Base-by-base conservation (phyloP, 305 asterid genomes). In the Fraxinus greggii region DNA sequence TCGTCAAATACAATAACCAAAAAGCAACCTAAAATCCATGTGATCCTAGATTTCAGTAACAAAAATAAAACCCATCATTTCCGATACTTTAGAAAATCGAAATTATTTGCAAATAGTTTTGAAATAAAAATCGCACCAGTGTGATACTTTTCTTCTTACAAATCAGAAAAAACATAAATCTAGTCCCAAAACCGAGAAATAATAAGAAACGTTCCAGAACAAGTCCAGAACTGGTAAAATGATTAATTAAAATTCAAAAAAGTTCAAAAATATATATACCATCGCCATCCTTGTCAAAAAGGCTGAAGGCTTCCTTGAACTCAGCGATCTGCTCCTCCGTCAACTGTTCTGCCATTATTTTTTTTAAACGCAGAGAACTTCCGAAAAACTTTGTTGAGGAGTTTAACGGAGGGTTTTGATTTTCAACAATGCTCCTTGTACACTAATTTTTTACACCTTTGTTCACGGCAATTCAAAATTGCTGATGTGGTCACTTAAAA, bases 231-330 rank as follows among this genome's bases (percentile, higher is more conserved):
- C 70, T 42, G 54, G 54, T 12, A 42, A 42, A 42, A 42, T 42
- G 54, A 42, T 42, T 42, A 42, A 12, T 12, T 42, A 12, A 10
- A 42, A 42, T 42, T 42, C 54, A 7, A 42, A 42, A 42, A 10
- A 10, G 0, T 42, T 12, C 17, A 29, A 17, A 85, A 4, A 32
- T 7, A 29, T 26, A 36, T 21, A 83, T 89, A 87, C 92, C 94
- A 61, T 91, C 92, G 75, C 94, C 94, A 61, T 91, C 91, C 91
- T 91, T 91, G 76, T 91, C 94, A 79, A 91, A 91, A 28, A 91
- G 91, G 82, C 90, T 89, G 88, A 91, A 91, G 23, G 92, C 92
- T 72, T 90, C 92, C 90, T 90, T 90, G 81, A 90, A 89, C 92
- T 89, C 92, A 4, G 89, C 88, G 86, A 90, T 90, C 89, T 89